Base-by-base conservation (phyloP, 2,329 filamentous ascomycete species). In the Xylaria arbuscula region DNA sequence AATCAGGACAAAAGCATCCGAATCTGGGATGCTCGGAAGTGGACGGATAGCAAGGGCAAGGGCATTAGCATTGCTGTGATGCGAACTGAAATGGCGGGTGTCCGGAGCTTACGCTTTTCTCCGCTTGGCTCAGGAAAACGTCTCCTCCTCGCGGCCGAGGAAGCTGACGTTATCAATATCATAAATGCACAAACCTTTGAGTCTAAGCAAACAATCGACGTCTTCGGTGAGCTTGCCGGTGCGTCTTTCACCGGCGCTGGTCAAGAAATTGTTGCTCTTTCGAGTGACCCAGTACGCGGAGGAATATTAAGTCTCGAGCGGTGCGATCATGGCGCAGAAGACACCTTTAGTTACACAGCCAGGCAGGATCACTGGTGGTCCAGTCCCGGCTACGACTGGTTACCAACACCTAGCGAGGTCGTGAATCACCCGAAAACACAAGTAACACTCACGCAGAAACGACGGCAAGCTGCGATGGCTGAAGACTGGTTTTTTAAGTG, bases 191-290 rank as follows among this genome's bases (percentile, higher is more conserved):
- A 86, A 74, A 89, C 83, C 0, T 92, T 89, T 73, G 79, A 83
- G 24, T 84, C 84, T n/a, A 89, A 89, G 77, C 92, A 94, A 78
- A 88, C 87, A 0, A 80, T 94, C 10, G 90, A 92, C 69, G 85
- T 94, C 64, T 93, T 94, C 78, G 92, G 92, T 42, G 90, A 93
- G 74, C 88, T 93, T 67, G 91, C 88, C 8, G 92, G 92, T 19
- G 81, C 92, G 3, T 83, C 85, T 22, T 90, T 94, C 71, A 83
- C 89, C 4, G 87, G 90, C 48, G 88, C 89, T 57, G 92, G 92
- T 0, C 85, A 87, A 63, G 87, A 90, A 64, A 79, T 95, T n/a
- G 86, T 89, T 61, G 83, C 93, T 1, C 85, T 92, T 10, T 92
- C 91, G 73, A 87, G 86, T 57, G 92, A 94, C 74, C 79, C 78